Percentiles rank a stretch among this genome's conserved stretches.
Evolutionary conservation across 1,284 basidiomycete species (phyloP).

Genomic region (Heterobasidion annosum): DNA sequence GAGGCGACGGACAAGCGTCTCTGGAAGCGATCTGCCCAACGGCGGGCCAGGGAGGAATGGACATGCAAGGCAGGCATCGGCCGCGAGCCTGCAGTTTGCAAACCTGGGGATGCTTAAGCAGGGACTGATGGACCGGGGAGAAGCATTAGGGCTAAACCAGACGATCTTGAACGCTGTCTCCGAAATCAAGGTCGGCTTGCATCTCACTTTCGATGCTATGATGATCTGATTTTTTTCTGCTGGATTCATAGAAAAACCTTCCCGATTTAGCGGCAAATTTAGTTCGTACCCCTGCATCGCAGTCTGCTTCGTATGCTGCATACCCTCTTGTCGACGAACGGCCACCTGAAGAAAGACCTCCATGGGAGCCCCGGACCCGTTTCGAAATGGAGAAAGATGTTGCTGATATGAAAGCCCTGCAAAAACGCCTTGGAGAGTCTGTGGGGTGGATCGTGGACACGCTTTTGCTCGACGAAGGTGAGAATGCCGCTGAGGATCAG

Average conservation of each 20-base stretch:
- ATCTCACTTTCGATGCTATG: not conserved
- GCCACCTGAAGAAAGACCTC: constrained; percentile 41
- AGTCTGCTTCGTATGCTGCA: constrained; percentile 30
- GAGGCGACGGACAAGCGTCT: constrained; percentile 9
- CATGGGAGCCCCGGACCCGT: constrained; percentile 57
- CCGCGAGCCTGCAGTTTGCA: constrained; percentile 28
- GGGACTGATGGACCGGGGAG: constrained; percentile 64
- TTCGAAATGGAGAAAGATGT: constrained; percentile 62
- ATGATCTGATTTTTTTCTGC: not conserved
- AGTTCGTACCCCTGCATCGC: constrained; percentile 39
- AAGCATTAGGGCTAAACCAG: constrained; percentile 73
- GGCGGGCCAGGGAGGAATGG: constrained; percentile 6
- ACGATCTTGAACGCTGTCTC: constrained; percentile 70
- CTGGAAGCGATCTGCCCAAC: constrained; percentile 3
- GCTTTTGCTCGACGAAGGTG: constrained; percentile 48
- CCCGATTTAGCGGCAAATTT: constrained; percentile 71
- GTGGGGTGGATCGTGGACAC: constrained; percentile 64
- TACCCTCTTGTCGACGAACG: constrained; percentile 62
- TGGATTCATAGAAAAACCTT: constrained; percentile 56
- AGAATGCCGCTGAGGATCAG: constrained; percentile 26
- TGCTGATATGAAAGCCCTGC: constrained; percentile 37
- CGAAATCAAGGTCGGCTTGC: constrained; percentile 51
- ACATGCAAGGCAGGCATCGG: constrained; percentile 10
- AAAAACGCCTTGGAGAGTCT: constrained; percentile 56
- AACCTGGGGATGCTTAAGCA: constrained; percentile 63